Conservation (phyloP, 108 stramenopile genomes). For the Skeletonema costatum region DNA sequence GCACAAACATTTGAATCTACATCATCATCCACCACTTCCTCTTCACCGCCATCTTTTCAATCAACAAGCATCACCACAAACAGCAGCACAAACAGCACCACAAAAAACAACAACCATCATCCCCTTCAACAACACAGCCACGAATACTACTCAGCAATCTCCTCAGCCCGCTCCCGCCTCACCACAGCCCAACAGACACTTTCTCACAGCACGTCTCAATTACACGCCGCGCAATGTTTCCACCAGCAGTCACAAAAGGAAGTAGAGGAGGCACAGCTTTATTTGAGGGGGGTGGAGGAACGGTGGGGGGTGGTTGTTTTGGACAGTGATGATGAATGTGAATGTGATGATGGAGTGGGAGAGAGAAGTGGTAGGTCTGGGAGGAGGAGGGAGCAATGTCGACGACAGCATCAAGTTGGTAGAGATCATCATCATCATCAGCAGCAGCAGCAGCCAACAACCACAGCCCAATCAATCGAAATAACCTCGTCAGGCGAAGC, state of each 20-base stretch:
- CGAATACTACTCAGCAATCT: not conserved
- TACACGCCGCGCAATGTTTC: not conserved
- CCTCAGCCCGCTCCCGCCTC: conserved; percentile 4
- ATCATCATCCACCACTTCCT: not conserved
- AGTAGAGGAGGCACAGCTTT: not conserved
- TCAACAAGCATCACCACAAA: no score
- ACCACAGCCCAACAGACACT: not conserved
- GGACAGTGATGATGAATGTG: not conserved
- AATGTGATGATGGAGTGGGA: not conserved
- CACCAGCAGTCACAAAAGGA: not conserved
- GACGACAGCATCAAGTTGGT: no score
- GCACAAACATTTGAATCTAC: not conserved
- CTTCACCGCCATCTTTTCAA: not conserved
- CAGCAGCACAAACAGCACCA: not conserved
- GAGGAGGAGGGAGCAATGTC: not conserved
- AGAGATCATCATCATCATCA: not conserved
- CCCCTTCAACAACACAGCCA: not conserved
- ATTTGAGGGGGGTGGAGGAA: conserved; percentile 5
- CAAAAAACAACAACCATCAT: no score
- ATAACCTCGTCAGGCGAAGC: conserved; percentile 2
- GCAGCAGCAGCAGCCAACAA: not conserved
- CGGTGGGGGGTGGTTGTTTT: conserved; percentile 23
- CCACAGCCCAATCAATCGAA: not conserved
- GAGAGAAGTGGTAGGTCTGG: not conserved
- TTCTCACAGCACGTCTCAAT: no score